Evolutionary conservation across 208 protist species (phyloP).

Genomic region (Wallacemonas rigidus): DNA sequence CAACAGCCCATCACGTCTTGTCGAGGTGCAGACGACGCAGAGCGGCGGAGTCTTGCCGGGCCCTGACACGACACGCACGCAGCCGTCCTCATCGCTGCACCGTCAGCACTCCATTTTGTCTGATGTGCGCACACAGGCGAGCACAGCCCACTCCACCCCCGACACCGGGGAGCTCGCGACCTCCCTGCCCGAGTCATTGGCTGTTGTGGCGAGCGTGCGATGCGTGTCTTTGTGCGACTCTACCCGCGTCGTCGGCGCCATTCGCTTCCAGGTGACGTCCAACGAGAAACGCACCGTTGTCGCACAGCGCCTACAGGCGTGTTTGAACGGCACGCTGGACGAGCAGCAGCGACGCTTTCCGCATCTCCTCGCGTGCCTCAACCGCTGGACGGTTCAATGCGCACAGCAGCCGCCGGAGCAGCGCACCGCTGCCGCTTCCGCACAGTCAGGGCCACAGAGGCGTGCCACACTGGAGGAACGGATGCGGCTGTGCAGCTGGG

Average conservation of each 20-base stretch:
- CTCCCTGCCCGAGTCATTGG: not conserved
- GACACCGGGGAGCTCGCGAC: not conserved
- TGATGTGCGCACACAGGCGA: too few relatives aligned
- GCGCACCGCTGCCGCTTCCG: not conserved
- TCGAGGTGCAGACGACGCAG: too few relatives aligned
- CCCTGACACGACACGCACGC: not conserved
- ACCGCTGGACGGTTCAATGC: not conserved
- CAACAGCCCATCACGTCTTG: too few relatives aligned
- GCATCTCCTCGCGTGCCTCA: conserved; percentile 25
- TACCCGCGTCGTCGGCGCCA: not conserved
- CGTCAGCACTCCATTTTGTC: too few relatives aligned
- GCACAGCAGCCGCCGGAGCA: not conserved
- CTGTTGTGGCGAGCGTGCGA: conserved; percentile 24
- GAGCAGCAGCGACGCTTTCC: conserved; percentile 25
- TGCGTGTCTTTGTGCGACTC: conserved; percentile 25
- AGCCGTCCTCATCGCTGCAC: not conserved
- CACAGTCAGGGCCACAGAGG: too few relatives aligned
- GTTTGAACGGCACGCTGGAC: conserved; percentile 28
- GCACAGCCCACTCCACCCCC: not conserved
- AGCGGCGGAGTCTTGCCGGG: too few relatives aligned
- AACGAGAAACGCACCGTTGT: conserved; percentile 45
- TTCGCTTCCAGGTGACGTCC: conserved; percentile 29
- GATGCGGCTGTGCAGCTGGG: conserved; percentile 19
- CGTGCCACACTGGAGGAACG: not conserved
- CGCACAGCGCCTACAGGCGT: conserved; percentile 44